Base-by-base conservation (phyloP, 345 rosid genomes). In the Eucalyptus lansdowneana region DNA sequence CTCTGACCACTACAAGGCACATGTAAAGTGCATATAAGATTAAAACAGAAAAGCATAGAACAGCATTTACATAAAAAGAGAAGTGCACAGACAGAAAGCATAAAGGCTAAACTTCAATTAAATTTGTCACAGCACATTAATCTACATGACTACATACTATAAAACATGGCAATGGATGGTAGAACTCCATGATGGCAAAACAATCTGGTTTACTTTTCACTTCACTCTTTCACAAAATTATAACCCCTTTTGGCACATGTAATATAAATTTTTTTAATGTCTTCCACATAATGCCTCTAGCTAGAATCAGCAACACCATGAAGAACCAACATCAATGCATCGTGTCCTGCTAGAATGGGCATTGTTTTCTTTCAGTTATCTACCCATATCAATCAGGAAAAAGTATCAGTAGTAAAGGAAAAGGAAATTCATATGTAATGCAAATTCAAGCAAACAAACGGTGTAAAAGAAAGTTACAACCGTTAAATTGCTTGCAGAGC, bases 1-100 rank as follows among this genome's bases (percentile, higher is more conserved):
- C 98, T 95, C 93, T 97, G 99, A 86, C 95, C 98, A 86, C 99
- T 97, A 92, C 92, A 94, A 31, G 81, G 80, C 62, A 88, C 69
- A 90, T 69, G 13, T 88, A 87, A 86, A 87, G 91, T 53, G 24
- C 89, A 83, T 56, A 80, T 14, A 40, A 87, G 50, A 44, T 54
- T 50, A 89, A 60, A 69, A 62, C 53, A 90, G 62, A 69, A 76
- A 76, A 37, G 40, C 15, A 76, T 37, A 37, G 83, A 37, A 37
- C 45, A 76, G 54, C 60, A 83, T 69, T 65, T 67, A 58, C 47
- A 34, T 60, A 65, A 56, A 76, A 31, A 42, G 49, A 24, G 16
- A 87, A 50, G 51, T 31, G 54, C 42, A 15, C 72, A 67, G 37
- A 83, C 24, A 37, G 27, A 80, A 72, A 60, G 53, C 54, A 47